phyloP scores from a whole-genome alignment of 352 stramenopile species.

The Pythium dissimile region DNA sequence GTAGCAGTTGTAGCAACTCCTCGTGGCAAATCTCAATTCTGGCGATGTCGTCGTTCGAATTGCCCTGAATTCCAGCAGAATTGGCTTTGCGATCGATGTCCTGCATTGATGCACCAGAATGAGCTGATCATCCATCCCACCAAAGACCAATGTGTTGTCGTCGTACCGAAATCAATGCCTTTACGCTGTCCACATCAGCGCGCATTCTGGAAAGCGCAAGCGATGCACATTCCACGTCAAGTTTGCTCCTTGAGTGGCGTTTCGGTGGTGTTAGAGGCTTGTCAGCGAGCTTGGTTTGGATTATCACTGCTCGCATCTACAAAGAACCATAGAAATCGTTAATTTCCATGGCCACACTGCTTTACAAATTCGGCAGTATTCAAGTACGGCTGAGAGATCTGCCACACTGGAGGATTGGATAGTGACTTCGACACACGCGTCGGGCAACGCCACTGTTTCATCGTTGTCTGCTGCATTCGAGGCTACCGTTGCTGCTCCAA shows the following conservation, averaged over 20 bases:
- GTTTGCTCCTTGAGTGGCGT: background rate
- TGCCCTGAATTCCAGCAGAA: too few relatives aligned
- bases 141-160: too few relatives aligned
- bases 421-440: conserved; percentile 36
- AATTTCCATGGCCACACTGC: too few relatives aligned
- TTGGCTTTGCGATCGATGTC: background rate
- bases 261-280: too few relatives aligned
- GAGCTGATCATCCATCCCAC: too few relatives aligned
- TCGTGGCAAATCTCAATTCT: conserved; percentile 15
- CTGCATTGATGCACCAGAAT: background rate
- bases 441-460: conserved; percentile 14
- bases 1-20: conserved; percentile 19
- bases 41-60: too few relatives aligned
- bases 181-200: conserved; percentile 1
- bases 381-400: conserved; percentile 60
- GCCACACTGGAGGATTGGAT: conserved; percentile 50
- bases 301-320: conserved; percentile 58
- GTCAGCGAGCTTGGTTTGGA: background rate
- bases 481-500: conserved; percentile 1
- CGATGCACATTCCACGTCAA: background rate
- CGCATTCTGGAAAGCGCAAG: conserved; percentile 1
- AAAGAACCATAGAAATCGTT: background rate
- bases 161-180: conserved; percentile 2
- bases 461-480: background rate
- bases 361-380: too few relatives aligned